Base-by-base conservation (phyloP, 495 filamentous ascomycete genomes). In the Penicillium tannophilum region DNA sequence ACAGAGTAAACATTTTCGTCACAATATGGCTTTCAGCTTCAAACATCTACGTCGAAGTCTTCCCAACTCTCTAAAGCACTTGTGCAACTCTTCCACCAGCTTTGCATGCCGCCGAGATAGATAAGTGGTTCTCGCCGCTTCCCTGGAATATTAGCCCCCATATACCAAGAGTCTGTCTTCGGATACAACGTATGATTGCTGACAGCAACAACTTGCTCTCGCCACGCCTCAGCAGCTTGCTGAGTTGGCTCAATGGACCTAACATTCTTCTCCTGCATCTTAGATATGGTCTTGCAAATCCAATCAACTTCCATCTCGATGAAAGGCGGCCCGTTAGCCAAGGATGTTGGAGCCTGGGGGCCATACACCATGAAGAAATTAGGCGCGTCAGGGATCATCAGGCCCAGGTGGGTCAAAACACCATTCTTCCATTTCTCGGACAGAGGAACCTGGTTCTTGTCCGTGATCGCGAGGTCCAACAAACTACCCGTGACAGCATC, bases 301-400 rank as follows among this genome's bases (percentile, higher is more conserved):
- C 76, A 85, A 19, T 78, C 65, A 17, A 75, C 80, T 60, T 87
- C 78, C 39, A 81, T 66, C 58, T 85, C 82, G 26, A 81, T 70
- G 20, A 65, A 75, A 0, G 74, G 73, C 0, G 84, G 84, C 3
- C 81, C 82, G 63, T 85, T 86, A 31, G 68, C 68, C 31, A 85
- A 71, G 0, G 78, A 69, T 1, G 79, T 80, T 3, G 79, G 79
- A 3, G 68, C 76, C 28, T 80, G 78, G 6, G 78, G 75, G 0
- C 83, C 83, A 62, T 80, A 81, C 6, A 75, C 62, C 59, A 76
- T 71, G 67, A 83, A 82, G 66, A 86, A 74, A 62, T 87, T 86
- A 1, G 84, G 83, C 54, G 70, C 76, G 2, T 73, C 78, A 3
- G 66, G 57, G 17, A 81, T 59, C 10, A 75, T 75, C 23, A 77